These are phyloP conservation scores for Rhodotorula taiwanensis DNA, from an alignment of 768 basidiomycete genomes.

Conservation along the genomic window DNA sequence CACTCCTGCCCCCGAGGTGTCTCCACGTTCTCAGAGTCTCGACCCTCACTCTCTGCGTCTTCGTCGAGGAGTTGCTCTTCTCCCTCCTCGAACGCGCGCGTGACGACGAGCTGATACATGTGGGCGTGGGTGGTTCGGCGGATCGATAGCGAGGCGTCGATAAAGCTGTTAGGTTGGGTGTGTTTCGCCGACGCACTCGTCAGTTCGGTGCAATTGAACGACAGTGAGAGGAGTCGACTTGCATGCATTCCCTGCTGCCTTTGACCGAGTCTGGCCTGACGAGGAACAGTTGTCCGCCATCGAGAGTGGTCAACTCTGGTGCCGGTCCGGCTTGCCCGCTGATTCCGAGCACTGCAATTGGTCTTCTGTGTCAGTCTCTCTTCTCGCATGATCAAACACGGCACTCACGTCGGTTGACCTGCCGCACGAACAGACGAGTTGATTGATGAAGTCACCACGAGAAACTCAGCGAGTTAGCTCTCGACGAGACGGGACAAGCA, in stretches of 20 bases:
- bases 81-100: constrained; percentile 93
- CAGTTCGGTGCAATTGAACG: no score
- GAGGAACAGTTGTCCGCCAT: constrained; percentile 81
- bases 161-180: constrained; percentile 57
- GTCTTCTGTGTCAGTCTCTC: rapidly evolving
- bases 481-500: no score
- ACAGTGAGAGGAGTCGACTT: no score
- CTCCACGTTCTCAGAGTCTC: no score
- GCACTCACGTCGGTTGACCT: constrained; percentile 33
- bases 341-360: constrained; percentile 21
- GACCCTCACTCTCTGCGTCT: constrained; percentile 53
- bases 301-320: constrained; percentile 81
- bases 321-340: constrained; percentile 3
- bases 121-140: constrained; percentile 64
- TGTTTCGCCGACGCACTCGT: no score
- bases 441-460: no score
- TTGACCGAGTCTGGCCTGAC: constrained; percentile 85
- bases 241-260: constrained; percentile 96
- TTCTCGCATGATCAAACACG: not conserved
- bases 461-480: no score
- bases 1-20: no score
- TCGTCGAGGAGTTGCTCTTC: constrained; percentile 92
- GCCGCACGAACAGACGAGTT: not conserved
- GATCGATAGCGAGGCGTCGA: constrained; percentile 90
- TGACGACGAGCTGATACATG: constrained; percentile 77